A percentile compares a stretch with the other conserved stretches of the same genome.
Conservation (phyloP, 306 rosid genomes). For the Lagenaria siceraria region DNA sequence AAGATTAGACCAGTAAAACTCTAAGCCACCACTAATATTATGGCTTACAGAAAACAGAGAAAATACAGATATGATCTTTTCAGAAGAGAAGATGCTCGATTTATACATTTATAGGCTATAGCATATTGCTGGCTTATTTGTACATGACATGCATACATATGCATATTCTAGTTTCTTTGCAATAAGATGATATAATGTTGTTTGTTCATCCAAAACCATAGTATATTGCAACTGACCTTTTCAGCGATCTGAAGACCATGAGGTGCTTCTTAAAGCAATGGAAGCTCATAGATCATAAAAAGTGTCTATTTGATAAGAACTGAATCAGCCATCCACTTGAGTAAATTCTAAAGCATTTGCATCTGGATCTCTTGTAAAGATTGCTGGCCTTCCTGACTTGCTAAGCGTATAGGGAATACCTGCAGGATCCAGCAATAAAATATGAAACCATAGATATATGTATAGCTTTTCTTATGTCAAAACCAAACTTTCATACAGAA, state of each 20-base stretch:
- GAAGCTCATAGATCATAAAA: not conserved
- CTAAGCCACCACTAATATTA: not conserved
- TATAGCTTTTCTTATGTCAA: too few relatives aligned
- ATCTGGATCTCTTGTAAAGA: constrained; percentile 85
- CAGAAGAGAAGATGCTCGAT: not conserved
- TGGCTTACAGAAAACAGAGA: not conserved
- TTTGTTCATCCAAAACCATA: not conserved
- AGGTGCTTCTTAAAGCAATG: not conserved
- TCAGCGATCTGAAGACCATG: not conserved
- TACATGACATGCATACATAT: not conserved
- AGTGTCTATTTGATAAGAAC: not conserved
- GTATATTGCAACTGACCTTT: constrained; percentile 8
- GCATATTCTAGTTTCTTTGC: not conserved
- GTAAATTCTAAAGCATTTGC: constrained; percentile 89
- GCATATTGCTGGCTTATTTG: not conserved
- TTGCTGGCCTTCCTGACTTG: constrained; percentile 93
- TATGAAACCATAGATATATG: not conserved
- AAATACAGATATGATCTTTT: not conserved
- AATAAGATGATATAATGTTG: not conserved
- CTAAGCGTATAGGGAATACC: constrained; percentile 87
- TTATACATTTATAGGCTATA: not conserved
- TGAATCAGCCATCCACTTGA: constrained; percentile 48
- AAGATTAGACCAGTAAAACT: not conserved
- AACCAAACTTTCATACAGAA: too few relatives aligned
- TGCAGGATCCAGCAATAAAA: constrained; percentile 11